These are phyloP conservation scores for Zymoseptoria passerinii DNA, from an alignment of 2,329 filamentous ascomycete genomes.

Conservation along the genomic window DNA sequence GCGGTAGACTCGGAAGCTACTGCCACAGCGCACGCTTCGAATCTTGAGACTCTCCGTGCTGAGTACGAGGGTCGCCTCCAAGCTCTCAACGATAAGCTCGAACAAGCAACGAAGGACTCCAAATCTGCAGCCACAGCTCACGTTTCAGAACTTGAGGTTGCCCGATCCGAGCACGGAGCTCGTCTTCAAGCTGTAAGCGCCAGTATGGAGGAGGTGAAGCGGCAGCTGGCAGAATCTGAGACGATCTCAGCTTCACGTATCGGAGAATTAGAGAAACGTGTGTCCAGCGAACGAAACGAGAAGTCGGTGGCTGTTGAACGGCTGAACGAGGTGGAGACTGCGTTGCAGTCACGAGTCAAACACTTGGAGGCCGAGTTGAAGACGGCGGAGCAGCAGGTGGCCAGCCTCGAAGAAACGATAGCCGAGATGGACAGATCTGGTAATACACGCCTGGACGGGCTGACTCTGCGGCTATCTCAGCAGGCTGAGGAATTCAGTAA, in stretches of 20 bases:
- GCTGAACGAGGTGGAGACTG: neutral
- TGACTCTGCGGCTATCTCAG: neutral
- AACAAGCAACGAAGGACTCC: neutral
- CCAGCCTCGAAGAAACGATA: neutral
- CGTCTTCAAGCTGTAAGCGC: too few species aligned
- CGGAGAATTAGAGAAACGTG: too few species aligned
- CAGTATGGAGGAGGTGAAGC: too few species aligned
- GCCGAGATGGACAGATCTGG: neutral
- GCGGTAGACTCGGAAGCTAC: constrained; percentile 4
- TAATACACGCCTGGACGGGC: neutral
- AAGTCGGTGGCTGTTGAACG: neutral
- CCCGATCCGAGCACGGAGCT: neutral
- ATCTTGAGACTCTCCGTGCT: neutral
- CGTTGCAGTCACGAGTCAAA: neutral
- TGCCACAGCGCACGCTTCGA: neutral
- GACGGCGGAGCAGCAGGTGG: neutral
- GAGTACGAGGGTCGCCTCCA: neutral
- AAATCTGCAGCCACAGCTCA: neutral
- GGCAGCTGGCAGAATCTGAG: too few species aligned
- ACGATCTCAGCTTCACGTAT: too few species aligned
- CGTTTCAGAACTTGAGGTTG: neutral
- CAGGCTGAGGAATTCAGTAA: neutral
- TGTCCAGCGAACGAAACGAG: too few species aligned
- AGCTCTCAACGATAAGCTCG: constrained; percentile 1
- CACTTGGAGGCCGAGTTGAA: constrained; percentile 1